Evolutionary conservation across 805 yeast species (phyloP), one percentile per base, ranked within the genome.

Genomic region (Yarrowia keelungensis): DNA sequence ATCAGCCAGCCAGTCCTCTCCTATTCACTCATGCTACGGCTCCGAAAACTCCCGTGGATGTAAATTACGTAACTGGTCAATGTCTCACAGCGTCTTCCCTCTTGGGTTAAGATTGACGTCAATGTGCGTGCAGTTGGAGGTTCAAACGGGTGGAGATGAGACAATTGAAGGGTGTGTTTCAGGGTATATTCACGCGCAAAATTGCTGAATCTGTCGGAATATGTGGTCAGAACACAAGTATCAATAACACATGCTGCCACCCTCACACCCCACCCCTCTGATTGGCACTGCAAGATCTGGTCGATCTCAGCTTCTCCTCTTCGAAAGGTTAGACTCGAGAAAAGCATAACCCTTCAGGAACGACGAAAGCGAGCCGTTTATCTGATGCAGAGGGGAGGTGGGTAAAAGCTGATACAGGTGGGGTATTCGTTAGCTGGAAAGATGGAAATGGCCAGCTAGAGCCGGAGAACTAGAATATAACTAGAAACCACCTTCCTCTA

Each of bases 341-440:
- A 22, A 47, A 36, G 41, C 26, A 5, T 36, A 50, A 36, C 56
- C 32, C 32, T 49, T 50, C 56, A 50, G 56, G 56, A 50, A 50
- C 56, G 56, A 50, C 26, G 41, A 36, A 16, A 50, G 42, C 56
- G 56, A 50, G 56, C 51, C 54, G 56, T 50, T 50, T 50, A 50
- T 50, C 56, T 50, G 56, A 50, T 50, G 56, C 11, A 3, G 2
- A 36, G 9, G 56, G 16, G 22, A 35, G 1, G 19, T 5, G 14
- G n/a, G 10, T n/a, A 26, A 26, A 26, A 26, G 32, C 7, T 5
- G 32, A 26, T 26, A 26, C 7, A 26, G 32, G 11, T 7, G 35
- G 51, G 51, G 3, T 16, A 7, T 14, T 12, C 32, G 10, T 10
- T 4, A 22, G 15, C 32, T 5, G n/a, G 15, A 22, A 8, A 8